Conservation (phyloP, 495 filamentous ascomycete species). For the Hypomontagnella submonticulosa region DNA sequence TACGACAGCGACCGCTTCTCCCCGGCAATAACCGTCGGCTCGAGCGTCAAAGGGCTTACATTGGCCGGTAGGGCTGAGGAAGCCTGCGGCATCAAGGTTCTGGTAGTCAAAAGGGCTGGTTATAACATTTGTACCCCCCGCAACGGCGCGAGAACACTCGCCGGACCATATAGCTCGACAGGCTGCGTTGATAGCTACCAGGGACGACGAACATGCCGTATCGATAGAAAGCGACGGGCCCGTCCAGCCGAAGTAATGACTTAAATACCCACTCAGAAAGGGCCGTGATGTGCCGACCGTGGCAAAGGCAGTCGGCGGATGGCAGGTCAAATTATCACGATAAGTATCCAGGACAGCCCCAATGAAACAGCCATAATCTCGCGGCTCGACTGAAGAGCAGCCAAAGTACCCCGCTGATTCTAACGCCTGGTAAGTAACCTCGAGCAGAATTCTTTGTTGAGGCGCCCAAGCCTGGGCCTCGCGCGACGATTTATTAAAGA, state of each 20-base stretch:
- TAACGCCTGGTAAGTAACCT: too few species aligned
- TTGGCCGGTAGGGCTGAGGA: slow-evolving; percentile 48
- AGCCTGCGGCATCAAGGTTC: slow-evolving; percentile 27
- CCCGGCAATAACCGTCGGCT: slow-evolving; percentile 46
- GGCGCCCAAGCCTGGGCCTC: too few species aligned
- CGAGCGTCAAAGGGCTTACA: slow-evolving; percentile 43
- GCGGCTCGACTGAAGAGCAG: too few species aligned
- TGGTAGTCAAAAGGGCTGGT: slow-evolving; percentile 41
- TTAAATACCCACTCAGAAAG: not conserved
- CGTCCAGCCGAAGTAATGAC: slow-evolving; percentile 20
- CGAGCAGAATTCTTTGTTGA: too few species aligned
- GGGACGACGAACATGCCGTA: slow-evolving; percentile 64
- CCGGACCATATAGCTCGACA: slow-evolving; percentile 51
- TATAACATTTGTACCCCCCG: slow-evolving; percentile 48
- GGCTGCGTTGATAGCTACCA: slow-evolving; percentile 57
- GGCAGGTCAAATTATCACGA: too few species aligned
- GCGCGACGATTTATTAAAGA: too few species aligned
- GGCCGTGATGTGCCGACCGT: too few species aligned
- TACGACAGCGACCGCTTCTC: slow-evolving; percentile 61
- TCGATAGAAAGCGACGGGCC: slow-evolving; percentile 63
- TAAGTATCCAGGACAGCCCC: too few species aligned
- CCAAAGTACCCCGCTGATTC: too few species aligned
- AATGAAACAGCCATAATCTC: too few species aligned
- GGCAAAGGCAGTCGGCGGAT: too few species aligned
- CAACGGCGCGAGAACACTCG: slow-evolving; percentile 56